Evolutionary conservation across 108 stramenopile species (phyloP).

Genomic region (Cyclotella atomus): DNA sequence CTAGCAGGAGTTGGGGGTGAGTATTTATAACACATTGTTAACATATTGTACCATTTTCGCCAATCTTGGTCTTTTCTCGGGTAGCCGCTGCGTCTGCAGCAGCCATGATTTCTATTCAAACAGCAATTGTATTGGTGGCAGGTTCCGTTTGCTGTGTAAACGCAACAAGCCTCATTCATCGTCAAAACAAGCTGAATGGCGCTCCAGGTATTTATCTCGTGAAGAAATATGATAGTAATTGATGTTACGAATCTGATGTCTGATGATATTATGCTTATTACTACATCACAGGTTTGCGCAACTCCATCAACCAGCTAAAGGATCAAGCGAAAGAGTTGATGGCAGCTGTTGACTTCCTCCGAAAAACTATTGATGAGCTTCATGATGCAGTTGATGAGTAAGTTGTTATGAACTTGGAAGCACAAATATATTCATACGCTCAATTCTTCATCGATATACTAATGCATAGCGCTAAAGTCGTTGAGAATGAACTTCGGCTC

Average conservation of each 20-base stretch:
- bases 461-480: not conserved
- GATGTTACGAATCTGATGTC: not conserved
- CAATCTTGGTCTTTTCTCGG: too few relatives aligned
- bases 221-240: too few relatives aligned
- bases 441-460: not conserved
- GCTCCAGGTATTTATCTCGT: too few relatives aligned
- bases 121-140: not conserved
- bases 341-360: not conserved
- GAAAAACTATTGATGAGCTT: not conserved
- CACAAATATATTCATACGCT: not conserved
- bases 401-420: not conserved
- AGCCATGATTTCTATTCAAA: not conserved
- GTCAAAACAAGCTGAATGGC: not conserved
- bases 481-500: not conserved
- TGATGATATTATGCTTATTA: too few relatives aligned
- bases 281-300: not conserved
- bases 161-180: not conserved
- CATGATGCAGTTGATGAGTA: not conserved
- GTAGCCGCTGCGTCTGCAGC: not conserved
- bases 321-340: not conserved
- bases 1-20: too few relatives aligned
- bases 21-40: too few relatives aligned
- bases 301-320: not conserved
- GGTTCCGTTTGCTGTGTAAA: not conserved
- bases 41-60: too few relatives aligned